Evolutionary conservation across 2,329 filamentous ascomycete genomes (phyloP).

Genomic region (Diaporthe sp.): DNA sequence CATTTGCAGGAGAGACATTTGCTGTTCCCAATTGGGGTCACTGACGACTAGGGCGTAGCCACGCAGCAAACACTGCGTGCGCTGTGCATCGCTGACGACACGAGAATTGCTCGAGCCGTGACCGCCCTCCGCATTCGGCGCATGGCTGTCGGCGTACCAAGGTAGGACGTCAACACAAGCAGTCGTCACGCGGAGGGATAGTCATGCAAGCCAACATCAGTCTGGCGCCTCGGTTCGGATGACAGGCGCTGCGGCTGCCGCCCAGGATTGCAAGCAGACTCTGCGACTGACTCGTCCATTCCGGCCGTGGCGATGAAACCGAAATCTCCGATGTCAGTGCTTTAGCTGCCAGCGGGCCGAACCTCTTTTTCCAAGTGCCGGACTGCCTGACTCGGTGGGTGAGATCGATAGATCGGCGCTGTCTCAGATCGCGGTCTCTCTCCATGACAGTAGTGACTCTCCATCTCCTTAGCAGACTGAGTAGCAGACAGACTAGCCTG

Average conservation of each 20-base stretch:
- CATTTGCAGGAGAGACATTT: background rate
- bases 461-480: too few species aligned
- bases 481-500: background rate
- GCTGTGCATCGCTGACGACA: conserved; percentile 11
- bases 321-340: conserved; percentile 26
- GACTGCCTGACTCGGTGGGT: conserved; percentile 12
- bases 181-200: conserved; percentile 5
- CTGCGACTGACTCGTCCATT: conserved; percentile 23
- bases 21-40: background rate
- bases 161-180: conserved; percentile 17
- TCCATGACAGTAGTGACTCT: background rate
- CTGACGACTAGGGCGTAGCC: background rate
- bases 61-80: conserved; percentile 13
- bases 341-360: conserved; percentile 26
- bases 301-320: conserved; percentile 22
- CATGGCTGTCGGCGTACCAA: background rate
- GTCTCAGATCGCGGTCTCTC: conserved; percentile 13
- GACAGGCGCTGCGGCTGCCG: background rate
- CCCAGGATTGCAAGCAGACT: conserved; percentile 6
- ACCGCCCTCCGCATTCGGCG: background rate
- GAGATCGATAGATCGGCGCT: conserved; percentile 18
- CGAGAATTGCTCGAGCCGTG: background rate
- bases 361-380: conserved; percentile 27
- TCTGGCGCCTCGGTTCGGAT: conserved; percentile 5
- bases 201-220: conserved; percentile 5